Evolutionary conservation across 1,284 basidiomycete genomes (phyloP).

Genomic region (Polyporus tsugae): DNA sequence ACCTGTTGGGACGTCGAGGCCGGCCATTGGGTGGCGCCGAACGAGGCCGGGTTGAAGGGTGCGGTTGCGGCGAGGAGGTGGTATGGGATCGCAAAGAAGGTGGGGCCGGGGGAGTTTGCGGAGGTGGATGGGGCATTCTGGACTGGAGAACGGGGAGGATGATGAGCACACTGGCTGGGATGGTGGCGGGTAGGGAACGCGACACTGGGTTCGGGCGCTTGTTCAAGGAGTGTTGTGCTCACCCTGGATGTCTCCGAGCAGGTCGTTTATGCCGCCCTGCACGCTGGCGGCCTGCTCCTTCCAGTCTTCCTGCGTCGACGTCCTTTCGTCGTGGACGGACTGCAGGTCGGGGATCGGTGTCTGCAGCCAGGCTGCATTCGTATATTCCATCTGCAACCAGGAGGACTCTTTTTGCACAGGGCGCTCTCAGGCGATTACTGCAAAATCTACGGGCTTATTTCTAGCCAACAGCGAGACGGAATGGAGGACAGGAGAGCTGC

Average conservation of each 20-base stretch:
- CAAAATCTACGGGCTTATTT: conserved; percentile 64
- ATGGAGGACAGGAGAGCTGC: conserved; percentile 42
- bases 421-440: conserved; percentile 56
- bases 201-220: conserved; percentile 32
- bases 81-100: conserved; percentile 47
- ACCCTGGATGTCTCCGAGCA: conserved; percentile 48
- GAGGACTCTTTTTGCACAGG: conserved; percentile 53
- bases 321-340: conserved; percentile 50
- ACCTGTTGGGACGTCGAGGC: conserved; percentile 50
- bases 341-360: conserved; percentile 50
- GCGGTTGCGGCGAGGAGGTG: conserved; percentile 46
- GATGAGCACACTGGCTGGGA: conserved; percentile 28
- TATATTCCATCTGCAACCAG: conserved; percentile 57
- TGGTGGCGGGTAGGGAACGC: conserved; percentile 23
- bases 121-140: conserved; percentile 40
- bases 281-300: conserved; percentile 51
- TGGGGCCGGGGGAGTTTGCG: conserved; percentile 48
- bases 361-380: conserved; percentile 65
- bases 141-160: conserved; percentile 28
- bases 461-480: conserved; percentile 49
- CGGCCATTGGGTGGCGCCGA: conserved; percentile 56
- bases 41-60: conserved; percentile 62
- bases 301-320: conserved; percentile 51
- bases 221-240: conserved; percentile 40
- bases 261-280: conserved; percentile 51